phyloP scores from a whole-genome alignment of 1,139 yeast species.

The Hyphopichia wangnamkhiaoensis region DNA sequence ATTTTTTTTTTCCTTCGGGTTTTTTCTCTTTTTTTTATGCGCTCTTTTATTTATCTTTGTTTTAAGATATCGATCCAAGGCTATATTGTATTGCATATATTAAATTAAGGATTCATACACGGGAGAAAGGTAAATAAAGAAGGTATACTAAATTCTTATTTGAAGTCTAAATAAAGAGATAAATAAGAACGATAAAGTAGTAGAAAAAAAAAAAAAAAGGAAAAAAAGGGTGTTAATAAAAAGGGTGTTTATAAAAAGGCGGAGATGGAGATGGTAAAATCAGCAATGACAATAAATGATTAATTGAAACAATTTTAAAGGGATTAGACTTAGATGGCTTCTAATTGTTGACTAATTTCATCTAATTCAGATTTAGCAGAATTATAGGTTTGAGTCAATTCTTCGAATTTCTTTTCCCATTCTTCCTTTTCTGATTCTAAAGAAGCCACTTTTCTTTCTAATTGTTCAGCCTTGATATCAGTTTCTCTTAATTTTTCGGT shows the following conservation, averaged over 20 bases:
- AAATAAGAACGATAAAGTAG: too few relatives aligned
- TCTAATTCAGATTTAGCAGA: conserved; percentile 88
- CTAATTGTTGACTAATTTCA: conserved; percentile 92
- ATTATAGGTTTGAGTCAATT: conserved; percentile 75
- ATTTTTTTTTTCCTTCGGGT: too few relatives aligned
- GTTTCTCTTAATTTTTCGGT: conserved; percentile 93
- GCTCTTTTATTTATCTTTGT: too few relatives aligned
- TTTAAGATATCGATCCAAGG: too few relatives aligned
- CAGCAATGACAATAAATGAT: neutral
- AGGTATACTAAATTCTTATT: too few relatives aligned
- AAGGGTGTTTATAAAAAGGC: neutral
- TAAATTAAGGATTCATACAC: too few relatives aligned
- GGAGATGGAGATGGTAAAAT: neutral
- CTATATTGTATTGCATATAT: too few relatives aligned
- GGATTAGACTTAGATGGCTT: conserved; percentile 58
- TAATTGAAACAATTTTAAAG: conserved; percentile 1
- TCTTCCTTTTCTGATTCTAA: conserved; percentile 92
- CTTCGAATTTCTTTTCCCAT: conserved; percentile 90
- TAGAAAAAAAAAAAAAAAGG: neutral
- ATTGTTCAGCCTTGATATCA: conserved; percentile 95
- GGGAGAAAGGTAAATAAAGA: too few relatives aligned
- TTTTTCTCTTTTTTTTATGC: too few relatives aligned
- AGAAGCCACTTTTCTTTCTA: conserved; percentile 91
- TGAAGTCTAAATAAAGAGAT: too few relatives aligned
- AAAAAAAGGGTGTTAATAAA: too few relatives aligned